These are phyloP conservation scores for Suillus tomentosus DNA, from an alignment of 768 basidiomycete species.

Conservation along the genomic window DNA sequence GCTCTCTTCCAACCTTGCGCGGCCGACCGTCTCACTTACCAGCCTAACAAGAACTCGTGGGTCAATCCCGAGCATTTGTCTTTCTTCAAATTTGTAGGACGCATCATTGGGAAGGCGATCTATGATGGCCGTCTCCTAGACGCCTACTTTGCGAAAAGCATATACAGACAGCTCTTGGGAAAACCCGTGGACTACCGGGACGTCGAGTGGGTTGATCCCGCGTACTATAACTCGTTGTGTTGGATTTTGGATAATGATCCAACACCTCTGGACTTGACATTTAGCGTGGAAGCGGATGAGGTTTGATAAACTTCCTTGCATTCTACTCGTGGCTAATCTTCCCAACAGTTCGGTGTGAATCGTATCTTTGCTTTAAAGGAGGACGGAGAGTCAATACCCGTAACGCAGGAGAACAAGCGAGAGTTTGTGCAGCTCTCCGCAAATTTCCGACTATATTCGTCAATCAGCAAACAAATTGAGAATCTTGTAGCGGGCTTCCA, in stretches of 20 bases:
- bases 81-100: conserved; percentile 99
- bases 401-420: conserved; percentile 94
- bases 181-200: conserved; percentile 95
- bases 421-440: conserved; percentile 97
- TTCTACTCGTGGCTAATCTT: conserved; percentile 6
- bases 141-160: conserved; percentile 95
- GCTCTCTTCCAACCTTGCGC: conserved; percentile 98
- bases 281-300: conserved; percentile 96
- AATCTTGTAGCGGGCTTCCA: conserved; percentile 90
- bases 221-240: conserved; percentile 96
- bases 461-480: conserved; percentile 95
- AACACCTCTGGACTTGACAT: conserved; percentile 81
- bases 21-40: conserved; percentile 92
- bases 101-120: conserved; percentile 96
- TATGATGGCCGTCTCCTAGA: conserved; percentile 95
- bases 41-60: conserved; percentile 91
- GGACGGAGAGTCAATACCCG: conserved; percentile 78
- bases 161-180: conserved; percentile 93
- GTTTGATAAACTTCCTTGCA: conserved; percentile 32
- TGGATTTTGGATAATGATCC: conserved; percentile 99
- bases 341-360: conserved; percentile 79
- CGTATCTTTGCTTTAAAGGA: conserved; percentile 87
- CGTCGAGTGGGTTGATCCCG: conserved; percentile 97
- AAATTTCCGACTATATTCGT: conserved; percentile 89
- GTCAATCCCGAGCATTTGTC: conserved; percentile 95